phyloP scores from a whole-genome alignment of 1,284 basidiomycete species.

The Apiotrichum domesticum region DNA sequence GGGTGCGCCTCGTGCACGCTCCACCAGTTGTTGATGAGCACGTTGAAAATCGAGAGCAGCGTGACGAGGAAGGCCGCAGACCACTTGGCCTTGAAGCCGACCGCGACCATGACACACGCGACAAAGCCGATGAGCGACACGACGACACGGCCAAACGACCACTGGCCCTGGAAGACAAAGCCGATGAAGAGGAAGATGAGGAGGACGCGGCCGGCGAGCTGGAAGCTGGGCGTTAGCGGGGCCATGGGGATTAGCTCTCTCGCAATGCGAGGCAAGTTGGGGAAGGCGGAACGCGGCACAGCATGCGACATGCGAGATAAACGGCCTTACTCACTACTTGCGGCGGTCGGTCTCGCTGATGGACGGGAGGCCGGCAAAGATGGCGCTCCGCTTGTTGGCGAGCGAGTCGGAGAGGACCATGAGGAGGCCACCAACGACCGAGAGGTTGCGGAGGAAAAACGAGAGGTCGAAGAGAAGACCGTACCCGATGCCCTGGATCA shows the following conservation, averaged over 20 bases:
- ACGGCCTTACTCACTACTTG: slow-evolving; percentile 74
- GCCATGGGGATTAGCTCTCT: neutral
- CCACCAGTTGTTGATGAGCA: slow-evolving; percentile 99
- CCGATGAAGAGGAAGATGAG: slow-evolving; percentile 99
- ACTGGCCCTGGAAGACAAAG: slow-evolving; percentile 89
- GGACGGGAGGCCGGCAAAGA: slow-evolving; percentile 86
- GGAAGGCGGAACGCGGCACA: no score
- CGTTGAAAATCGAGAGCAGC: slow-evolving; percentile 88
- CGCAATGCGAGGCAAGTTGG: no score
- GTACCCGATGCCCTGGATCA: slow-evolving; percentile 92
- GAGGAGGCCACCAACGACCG: slow-evolving; percentile 83
- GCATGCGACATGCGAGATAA: neutral
- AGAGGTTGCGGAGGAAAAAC: slow-evolving; percentile 96
- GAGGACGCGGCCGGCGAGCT: slow-evolving; percentile 91
- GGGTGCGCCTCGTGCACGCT: slow-evolving; percentile 87
- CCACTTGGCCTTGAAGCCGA: slow-evolving; percentile 99
- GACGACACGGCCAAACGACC: slow-evolving; percentile 76
- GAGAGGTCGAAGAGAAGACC: slow-evolving; percentile 95
- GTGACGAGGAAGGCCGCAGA: slow-evolving; percentile 94
- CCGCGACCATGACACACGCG: slow-evolving; percentile 95
- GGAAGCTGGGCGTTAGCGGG: slow-evolving; percentile 59
- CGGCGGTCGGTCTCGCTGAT: slow-evolving; percentile 92
- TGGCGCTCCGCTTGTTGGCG: slow-evolving; percentile 74
- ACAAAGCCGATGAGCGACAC: slow-evolving; percentile 81
- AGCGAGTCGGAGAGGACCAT: slow-evolving; percentile 99